A percentile compares a stretch with the other conserved stretches of the same genome.
Evolutionary conservation across 208 protist species (phyloP).

Genomic region (Naegleria lovaniensis): DNA sequence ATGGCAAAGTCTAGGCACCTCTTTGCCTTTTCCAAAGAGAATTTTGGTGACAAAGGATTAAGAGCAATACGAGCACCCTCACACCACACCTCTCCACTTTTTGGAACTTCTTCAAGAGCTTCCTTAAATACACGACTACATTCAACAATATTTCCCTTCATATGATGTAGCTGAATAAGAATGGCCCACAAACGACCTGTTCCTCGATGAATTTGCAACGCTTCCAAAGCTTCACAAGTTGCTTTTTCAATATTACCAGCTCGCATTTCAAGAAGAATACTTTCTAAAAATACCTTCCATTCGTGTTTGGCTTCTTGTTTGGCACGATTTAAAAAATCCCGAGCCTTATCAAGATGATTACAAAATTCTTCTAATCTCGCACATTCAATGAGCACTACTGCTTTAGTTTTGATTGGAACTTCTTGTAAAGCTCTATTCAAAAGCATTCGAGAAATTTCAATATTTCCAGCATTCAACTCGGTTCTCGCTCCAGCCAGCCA

Average conservation of each 20-base stretch:
- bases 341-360: conserved; percentile 48
- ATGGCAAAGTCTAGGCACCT: conserved; percentile 64
- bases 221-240: conserved; percentile 46
- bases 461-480: conserved; percentile 44
- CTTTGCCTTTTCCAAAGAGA: conserved; percentile 46
- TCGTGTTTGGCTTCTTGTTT: conserved; percentile 49
- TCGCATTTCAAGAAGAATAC: conserved; percentile 60
- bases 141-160: conserved; percentile 43
- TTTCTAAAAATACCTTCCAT: conserved; percentile 66
- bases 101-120: conserved; percentile 61
- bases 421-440: conserved; percentile 52
- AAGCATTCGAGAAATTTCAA: conserved; percentile 41
- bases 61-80: conserved; percentile 67
- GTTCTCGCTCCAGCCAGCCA: conserved; percentile 57
- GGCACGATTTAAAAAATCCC: conserved; percentile 51
- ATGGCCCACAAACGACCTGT: conserved; percentile 70
- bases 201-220: conserved; percentile 56
- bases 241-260: conserved; percentile 45
- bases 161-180: conserved; percentile 60
- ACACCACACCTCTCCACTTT: conserved; percentile 78
- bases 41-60: conserved; percentile 44
- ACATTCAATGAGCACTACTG: conserved; percentile 57
- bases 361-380: conserved; percentile 55
- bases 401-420: conserved; percentile 53
- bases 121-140: conserved; percentile 51